Conservation (phyloP, 1,139 yeast genomes). For the Pneumocystis oryctolagi region DNA sequence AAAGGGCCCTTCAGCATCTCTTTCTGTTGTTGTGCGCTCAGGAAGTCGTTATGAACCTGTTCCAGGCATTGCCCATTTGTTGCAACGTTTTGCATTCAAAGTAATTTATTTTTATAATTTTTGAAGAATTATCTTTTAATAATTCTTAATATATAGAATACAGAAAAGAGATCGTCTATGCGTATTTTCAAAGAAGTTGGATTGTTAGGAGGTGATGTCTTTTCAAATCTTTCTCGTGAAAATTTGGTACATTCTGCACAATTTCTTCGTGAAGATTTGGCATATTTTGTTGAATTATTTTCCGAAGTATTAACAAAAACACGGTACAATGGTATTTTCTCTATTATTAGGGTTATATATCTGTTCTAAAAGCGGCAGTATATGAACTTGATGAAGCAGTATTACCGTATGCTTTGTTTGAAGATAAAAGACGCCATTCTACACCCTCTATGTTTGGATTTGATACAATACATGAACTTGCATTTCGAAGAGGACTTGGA, state of each 20-base stretch:
- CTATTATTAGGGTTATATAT: not conserved
- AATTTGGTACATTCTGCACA: conserved; percentile 61
- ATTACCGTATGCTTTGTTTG: not conserved
- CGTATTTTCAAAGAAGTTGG: conserved; percentile 92
- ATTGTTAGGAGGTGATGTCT: conserved; percentile 72
- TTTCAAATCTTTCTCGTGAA: conserved; percentile 66
- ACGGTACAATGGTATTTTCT: conserved; percentile 11
- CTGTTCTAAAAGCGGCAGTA: conserved; percentile 35
- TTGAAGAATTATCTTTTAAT: not conserved
- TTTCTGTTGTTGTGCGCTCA: conserved; percentile 69
- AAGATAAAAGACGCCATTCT: conserved; percentile 62
- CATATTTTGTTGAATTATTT: conserved; percentile 77
- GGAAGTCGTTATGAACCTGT: conserved; percentile 68
- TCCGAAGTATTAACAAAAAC: conserved; percentile 46
- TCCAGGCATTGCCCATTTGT: conserved; percentile 75
- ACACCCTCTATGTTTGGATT: conserved; percentile 35
- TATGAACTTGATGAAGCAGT: not conserved
- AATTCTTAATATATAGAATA: conserved; percentile 34
- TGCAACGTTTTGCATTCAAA: conserved; percentile 64
- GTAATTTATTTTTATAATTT: conserved; percentile 7
- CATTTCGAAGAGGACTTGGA: conserved; percentile 85
- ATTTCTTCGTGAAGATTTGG: conserved; percentile 77
- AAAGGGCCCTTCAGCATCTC: conserved; percentile 45
- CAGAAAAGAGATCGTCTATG: conserved; percentile 69
- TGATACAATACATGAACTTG: conserved; percentile 69